Percentiles rank a stretch among this genome's conserved stretches.
Evolutionary conservation across 768 basidiomycete species (phyloP).

Genomic region (Gymnopilus dilepis): DNA sequence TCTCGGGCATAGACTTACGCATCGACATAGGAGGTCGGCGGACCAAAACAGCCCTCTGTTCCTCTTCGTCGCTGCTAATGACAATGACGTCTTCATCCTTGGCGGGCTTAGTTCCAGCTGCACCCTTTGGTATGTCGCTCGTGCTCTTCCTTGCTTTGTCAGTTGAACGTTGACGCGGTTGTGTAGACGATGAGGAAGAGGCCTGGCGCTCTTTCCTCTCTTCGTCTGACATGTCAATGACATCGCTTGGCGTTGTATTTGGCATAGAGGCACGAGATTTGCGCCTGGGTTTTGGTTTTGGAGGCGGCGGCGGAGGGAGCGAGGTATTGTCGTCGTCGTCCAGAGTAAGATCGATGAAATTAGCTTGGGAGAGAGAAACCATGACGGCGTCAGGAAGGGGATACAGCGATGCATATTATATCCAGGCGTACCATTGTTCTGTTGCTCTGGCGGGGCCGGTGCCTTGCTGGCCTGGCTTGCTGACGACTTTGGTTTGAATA

Average conservation of each 20-base stretch:
- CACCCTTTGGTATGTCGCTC: neutral
- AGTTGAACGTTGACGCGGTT: neutral
- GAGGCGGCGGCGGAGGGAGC: neutral
- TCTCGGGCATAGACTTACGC: neutral
- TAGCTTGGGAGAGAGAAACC: neutral
- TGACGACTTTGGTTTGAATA: neutral
- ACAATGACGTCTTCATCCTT: neutral
- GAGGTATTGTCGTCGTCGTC: neutral
- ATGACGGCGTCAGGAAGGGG: neutral
- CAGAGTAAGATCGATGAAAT: neutral
- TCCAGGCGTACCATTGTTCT: neutral
- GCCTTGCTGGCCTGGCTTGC: neutral
- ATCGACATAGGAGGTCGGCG: neutral
- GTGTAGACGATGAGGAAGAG: neutral
- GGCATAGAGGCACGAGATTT: neutral
- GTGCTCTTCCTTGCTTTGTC: neutral
- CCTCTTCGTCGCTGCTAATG: slow-evolving; percentile 1
- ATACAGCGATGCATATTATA: neutral
- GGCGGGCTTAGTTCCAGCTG: neutral
- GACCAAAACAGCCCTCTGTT: neutral
- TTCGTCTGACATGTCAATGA: neutral
- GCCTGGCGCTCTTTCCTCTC: neutral
- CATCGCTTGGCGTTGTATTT: neutral
- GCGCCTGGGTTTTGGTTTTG: neutral
- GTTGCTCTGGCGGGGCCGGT: neutral